These are phyloP conservation scores for Danielia reshetovae DNA, from an alignment of 805 yeast species.

Conservation along the genomic window DNA sequence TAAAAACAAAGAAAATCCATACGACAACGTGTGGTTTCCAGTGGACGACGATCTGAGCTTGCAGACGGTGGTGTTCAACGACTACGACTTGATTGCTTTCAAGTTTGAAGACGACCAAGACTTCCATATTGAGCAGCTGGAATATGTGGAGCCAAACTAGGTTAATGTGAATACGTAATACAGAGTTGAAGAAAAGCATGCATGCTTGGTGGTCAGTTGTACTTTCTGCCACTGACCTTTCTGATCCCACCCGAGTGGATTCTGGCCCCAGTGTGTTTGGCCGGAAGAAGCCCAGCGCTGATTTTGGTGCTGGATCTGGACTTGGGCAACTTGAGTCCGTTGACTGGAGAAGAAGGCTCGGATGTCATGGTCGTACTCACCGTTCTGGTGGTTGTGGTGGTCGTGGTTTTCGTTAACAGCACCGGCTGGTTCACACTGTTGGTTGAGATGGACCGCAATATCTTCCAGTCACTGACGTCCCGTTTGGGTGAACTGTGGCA, in stretches of 20 bases:
- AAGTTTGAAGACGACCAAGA: constrained; percentile 31
- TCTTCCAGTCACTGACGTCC: constrained; percentile 33
- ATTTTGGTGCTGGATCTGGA: constrained; percentile 15
- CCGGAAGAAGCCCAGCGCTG: constrained; percentile 13
- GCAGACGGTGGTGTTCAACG: constrained; percentile 29
- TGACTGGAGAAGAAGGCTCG: constrained; percentile 28
- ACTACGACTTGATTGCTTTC: constrained; percentile 42
- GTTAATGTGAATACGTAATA: no score
- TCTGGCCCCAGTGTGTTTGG: constrained; percentile 10
- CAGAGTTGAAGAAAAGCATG: not conserved
- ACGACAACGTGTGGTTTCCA: constrained; percentile 34
- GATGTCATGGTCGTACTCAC: constrained; percentile 39
- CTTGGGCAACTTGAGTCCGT: constrained; percentile 9
- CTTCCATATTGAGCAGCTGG: constrained; percentile 23
- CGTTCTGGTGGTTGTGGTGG: constrained; percentile 48
- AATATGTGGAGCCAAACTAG: constrained; percentile 4
- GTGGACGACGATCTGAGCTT: constrained; percentile 25
- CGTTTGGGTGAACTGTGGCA: constrained; percentile 22
- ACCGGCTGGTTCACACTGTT: constrained; percentile 30
- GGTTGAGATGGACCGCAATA: constrained; percentile 35
- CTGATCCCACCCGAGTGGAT: constrained; percentile 16
- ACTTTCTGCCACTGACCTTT: constrained; percentile 16
- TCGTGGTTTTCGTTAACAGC: constrained; percentile 40
- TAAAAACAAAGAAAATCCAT: constrained; percentile 31
- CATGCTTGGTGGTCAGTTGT: no score